Percentiles rank a stretch among this genome's conserved stretches.
Evolutionary conservation across 768 basidiomycete species (phyloP).

Genomic region (Amanita thiersii): DNA sequence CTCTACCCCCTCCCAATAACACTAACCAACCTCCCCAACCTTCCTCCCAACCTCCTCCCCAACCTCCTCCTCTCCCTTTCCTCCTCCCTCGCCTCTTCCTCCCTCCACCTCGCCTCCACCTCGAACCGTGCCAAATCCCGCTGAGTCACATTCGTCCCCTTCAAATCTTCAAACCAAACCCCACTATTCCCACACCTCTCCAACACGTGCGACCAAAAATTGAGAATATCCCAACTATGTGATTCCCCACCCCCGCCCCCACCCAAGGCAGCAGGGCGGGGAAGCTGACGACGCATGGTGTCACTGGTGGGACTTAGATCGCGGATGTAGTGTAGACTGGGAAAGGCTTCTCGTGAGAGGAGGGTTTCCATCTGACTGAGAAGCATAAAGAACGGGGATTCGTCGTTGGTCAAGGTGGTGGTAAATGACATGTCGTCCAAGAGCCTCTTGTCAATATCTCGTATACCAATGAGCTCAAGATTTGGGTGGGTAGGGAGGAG

Average conservation of each 20-base stretch:
- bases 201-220: constrained; percentile 34
- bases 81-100: constrained; percentile 12
- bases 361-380: constrained; percentile 58
- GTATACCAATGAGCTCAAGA: constrained; percentile 61
- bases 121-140: constrained; percentile 6
- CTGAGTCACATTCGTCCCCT: constrained; percentile 1
- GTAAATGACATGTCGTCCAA: constrained; percentile 27
- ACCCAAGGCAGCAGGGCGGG: constrained; percentile 15
- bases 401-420: constrained; percentile 16
- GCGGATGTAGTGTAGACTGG: constrained; percentile 47
- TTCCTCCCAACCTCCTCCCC: no score
- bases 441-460: constrained; percentile 61
- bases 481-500: constrained; percentile 56
- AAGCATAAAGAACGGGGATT: constrained; percentile 55
- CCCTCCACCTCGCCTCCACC: constrained; percentile 4
- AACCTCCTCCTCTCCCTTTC: no score
- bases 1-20: constrained; percentile 46
- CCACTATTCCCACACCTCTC: neutral
- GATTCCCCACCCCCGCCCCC: constrained; percentile 1
- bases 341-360: constrained; percentile 52
- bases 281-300: constrained; percentile 37
- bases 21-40: constrained; percentile 13
- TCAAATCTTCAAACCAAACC: constrained; percentile 4
- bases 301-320: constrained; percentile 60
- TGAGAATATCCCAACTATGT: constrained; percentile 18